Conservation (phyloP, 2,329 filamentous ascomycete genomes). For the Penicillium digitatum region DNA sequence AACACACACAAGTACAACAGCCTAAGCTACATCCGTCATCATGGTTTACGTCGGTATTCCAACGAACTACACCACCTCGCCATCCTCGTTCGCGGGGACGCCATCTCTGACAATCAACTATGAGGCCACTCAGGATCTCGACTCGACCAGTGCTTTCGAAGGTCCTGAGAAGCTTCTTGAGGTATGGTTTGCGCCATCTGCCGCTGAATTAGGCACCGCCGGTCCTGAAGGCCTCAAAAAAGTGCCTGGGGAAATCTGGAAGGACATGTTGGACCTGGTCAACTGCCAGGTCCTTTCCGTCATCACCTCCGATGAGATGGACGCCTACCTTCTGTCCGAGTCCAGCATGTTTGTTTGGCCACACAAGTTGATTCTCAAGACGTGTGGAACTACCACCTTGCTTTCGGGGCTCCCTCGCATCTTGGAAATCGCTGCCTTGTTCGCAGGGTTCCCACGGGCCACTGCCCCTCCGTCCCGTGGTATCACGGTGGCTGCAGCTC, state of each 20-base stretch:
- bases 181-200: constrained; percentile 91
- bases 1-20: constrained; percentile 12
- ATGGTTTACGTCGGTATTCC: constrained; percentile 84
- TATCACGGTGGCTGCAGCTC: constrained; percentile 72
- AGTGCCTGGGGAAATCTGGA: constrained; percentile 81
- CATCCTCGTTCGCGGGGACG: constrained; percentile 69
- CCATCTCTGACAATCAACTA: constrained; percentile 95
- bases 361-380: constrained; percentile 99
- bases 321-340: constrained; percentile 94
- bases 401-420: constrained; percentile 85
- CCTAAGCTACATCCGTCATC: constrained; percentile 28
- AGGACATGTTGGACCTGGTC: constrained; percentile 94
- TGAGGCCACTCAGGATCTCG: constrained; percentile 85
- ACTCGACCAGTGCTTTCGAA: constrained; percentile 95
- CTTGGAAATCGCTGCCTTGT: constrained; percentile 80
- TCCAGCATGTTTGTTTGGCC: constrained; percentile 99
- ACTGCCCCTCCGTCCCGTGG: constrained; percentile 64
- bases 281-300: constrained; percentile 98
- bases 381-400: constrained; percentile 92
- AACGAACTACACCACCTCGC: constrained; percentile 75
- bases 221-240: constrained; percentile 77
- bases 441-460: constrained; percentile 84
- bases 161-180: constrained; percentile 97
- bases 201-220: constrained; percentile 63
- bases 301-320: constrained; percentile 86